Percentiles rank a stretch among this genome's conserved stretches.
These are phyloP conservation scores for Stentor roeselii DNA, from an alignment of 73 alveolate species.

Conservation along the genomic window DNA sequence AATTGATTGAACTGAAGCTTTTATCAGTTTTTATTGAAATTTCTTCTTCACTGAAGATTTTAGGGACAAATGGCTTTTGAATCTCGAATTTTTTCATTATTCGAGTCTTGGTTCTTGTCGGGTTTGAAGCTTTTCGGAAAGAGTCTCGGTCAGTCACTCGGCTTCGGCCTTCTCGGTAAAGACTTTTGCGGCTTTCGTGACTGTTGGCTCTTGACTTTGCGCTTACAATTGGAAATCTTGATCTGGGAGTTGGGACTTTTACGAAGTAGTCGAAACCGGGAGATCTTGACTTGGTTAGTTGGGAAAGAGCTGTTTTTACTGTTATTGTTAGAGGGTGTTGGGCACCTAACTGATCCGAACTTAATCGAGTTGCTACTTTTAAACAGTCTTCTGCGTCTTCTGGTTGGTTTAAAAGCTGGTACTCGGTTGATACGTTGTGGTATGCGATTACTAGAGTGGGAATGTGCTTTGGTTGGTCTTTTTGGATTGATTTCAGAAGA, in stretches of 20 bases:
- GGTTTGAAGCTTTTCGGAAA: neutral
- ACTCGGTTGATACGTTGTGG: conserved; percentile 12
- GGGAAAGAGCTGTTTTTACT: neutral
- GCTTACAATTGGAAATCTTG: neutral
- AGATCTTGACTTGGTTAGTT: neutral
- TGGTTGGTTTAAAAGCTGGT: neutral
- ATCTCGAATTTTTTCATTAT: neutral
- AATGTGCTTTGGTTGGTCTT: neutral
- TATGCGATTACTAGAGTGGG: conserved; percentile 14
- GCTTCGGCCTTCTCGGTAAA: neutral
- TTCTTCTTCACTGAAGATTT: neutral
- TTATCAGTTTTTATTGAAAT: neutral
- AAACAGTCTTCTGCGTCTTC: conserved; percentile 6
- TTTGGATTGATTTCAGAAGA: neutral
- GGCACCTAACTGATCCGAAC: neutral
- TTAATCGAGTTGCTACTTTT: neutral
- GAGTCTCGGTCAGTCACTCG: neutral
- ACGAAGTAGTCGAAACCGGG: neutral
- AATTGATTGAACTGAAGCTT: neutral
- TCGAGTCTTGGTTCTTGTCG: neutral
- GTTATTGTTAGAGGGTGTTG: neutral
- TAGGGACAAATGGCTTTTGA: neutral
- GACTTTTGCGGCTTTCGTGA: neutral
- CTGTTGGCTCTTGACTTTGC: neutral
- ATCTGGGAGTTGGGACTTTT: neutral